These are phyloP conservation scores for Albophoma yamanashiensis DNA, from an alignment of 2,329 filamentous ascomycete genomes.

Conservation along the genomic window DNA sequence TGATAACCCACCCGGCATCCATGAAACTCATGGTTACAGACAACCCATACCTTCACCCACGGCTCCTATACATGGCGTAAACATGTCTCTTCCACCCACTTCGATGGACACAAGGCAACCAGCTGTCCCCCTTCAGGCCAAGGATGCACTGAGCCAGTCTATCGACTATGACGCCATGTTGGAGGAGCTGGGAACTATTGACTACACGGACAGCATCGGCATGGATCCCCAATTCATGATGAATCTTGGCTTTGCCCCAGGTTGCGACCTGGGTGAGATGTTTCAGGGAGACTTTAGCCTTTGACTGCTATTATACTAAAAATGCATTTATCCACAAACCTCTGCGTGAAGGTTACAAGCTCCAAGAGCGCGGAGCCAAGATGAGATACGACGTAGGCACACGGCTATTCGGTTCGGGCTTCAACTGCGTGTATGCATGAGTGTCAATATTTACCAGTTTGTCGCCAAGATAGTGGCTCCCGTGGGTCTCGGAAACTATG, in stretches of 20 bases:
- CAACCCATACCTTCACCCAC: not conserved
- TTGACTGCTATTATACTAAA: constrained; percentile 4
- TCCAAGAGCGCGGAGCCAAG: too few relatives aligned
- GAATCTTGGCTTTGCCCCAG: constrained; percentile 54
- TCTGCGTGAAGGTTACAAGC: too few relatives aligned
- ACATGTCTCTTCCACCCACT: not conserved
- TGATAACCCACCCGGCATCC: not conserved
- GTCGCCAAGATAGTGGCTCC: not conserved
- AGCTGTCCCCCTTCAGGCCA: not conserved
- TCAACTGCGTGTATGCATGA: too few relatives aligned
- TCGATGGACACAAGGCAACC: not conserved
- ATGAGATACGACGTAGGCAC: too few relatives aligned
- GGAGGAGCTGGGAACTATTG: constrained; percentile 40
- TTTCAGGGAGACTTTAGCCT: constrained; percentile 27
- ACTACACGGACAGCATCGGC: constrained; percentile 36
- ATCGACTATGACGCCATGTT: constrained; percentile 42
- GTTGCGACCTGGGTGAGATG: constrained; percentile 47
- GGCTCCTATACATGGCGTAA: too few relatives aligned
- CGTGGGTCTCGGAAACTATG: too few relatives aligned
- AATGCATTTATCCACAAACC: too few relatives aligned
- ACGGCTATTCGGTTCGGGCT: too few relatives aligned
- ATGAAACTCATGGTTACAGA: not conserved
- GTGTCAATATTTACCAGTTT: too few relatives aligned
- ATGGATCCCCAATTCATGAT: constrained; percentile 55
- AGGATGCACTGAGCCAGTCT: constrained; percentile 8